Base-by-base conservation (phyloP, 2,329 filamentous ascomycete species). In the Phialophora verrucosa region DNA sequence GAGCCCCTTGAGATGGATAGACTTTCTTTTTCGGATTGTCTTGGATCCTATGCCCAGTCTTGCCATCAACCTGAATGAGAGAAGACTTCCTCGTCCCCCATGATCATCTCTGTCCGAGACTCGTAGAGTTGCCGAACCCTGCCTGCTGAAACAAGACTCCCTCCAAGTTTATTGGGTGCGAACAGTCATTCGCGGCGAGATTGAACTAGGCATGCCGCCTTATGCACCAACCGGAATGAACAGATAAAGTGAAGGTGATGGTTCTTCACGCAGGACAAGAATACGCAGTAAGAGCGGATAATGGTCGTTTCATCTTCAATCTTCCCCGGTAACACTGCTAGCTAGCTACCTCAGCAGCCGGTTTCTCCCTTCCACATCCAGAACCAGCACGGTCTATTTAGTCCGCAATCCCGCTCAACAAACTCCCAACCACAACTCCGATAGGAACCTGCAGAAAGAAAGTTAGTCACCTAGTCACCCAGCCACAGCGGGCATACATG, bases 341-440 rank as follows among this genome's bases (percentile, higher is more conserved):
- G 38, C 38, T 20, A 44, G 38, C 5, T 42, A 42, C 32, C n/a
- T 17, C 38, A 42, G 38, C 17, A 42, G 38, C 38, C 38, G 5
- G 14, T 8, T 6, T 42, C 20, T 25, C 25, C 8, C 3, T 25
- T n/a, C 8, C 25, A 11, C 55, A 42, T 38, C 10, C 7, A 25
- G 4, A 23, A 10, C 23, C 55, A 57, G 4, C 31, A 1, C 20
- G 20, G 11, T 44, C 23, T 14, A 32, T 7, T 31, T 56, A 56
- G 32, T 62, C 59, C 20, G 59, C 59, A 49, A 62, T 23, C 3
- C 59, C 59, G 23, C 50, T 47, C 59, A 62, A 10, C 51, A 62
- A 25, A 4, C 50, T 50, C 17, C 35, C 59, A 12, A 62, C 38
- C 11, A 49, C 25, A 5, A 35, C 59, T 3, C 59, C 59, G 10